phyloP scores from a whole-genome alignment of 257 asterid species.

The Striga asiatica region DNA sequence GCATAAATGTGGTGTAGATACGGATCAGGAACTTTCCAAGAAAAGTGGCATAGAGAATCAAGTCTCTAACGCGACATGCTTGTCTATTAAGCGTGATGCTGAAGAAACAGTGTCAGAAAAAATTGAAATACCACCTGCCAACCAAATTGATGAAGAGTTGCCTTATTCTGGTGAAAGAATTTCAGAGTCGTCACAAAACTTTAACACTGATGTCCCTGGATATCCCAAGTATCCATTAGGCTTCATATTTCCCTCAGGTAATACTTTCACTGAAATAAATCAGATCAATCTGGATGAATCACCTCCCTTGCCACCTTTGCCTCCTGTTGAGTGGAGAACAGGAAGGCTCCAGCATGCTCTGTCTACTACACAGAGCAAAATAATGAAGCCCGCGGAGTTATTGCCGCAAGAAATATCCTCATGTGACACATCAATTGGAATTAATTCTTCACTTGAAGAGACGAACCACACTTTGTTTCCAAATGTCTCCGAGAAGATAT shows the following conservation, averaged over 20 bases:
- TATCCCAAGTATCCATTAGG: slow-evolving; percentile 17
- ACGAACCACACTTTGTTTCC: slow-evolving; percentile 15
- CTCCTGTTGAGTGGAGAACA: slow-evolving; percentile 92
- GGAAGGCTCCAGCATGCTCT: slow-evolving; percentile 45
- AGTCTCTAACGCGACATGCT: slow-evolving; percentile 17
- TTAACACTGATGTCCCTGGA: slow-evolving; percentile 18
- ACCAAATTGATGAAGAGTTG: slow-evolving; percentile 22
- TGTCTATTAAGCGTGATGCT: slow-evolving; percentile 7
- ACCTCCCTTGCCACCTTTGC: slow-evolving; percentile 88
- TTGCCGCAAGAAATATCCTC: slow-evolving; percentile 2
- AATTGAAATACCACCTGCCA: slow-evolving; percentile 19
- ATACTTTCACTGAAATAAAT: slow-evolving; percentile 22
- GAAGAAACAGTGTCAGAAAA: slow-evolving; percentile 22
- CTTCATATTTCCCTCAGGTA: slow-evolving; percentile 23
- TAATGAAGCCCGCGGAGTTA: slow-evolving; percentile 9
- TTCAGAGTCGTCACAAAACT: slow-evolving; percentile 18
- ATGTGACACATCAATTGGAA: no score
- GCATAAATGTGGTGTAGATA: no score
- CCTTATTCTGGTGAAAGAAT: slow-evolving; percentile 16
- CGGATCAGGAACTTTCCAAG: slow-evolving; percentile 26
- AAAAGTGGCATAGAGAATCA: slow-evolving; percentile 11
- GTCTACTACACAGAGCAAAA: slow-evolving; percentile 25
- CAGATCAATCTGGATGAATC: slow-evolving; percentile 35
- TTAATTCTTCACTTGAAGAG: slow-evolving; percentile 19
- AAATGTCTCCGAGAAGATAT: slow-evolving; percentile 20